A percentile compares a stretch with the other conserved stretches of the same genome.
Conservation (phyloP, 257 asterid species). For the Salvia miltiorrhiza region DNA sequence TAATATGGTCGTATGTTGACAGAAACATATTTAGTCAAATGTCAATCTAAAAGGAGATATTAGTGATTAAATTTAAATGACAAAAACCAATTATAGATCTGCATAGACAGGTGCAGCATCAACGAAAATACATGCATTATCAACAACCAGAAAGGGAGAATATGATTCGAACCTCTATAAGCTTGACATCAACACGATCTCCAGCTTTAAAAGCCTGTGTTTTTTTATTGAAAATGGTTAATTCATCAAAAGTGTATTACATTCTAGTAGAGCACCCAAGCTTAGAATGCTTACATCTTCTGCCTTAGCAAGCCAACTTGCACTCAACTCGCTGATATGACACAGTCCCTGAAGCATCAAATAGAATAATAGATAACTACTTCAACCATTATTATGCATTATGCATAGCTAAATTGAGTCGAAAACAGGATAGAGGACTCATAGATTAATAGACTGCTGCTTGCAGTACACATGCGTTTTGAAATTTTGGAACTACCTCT, state of each 20-base stretch:
- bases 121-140: constrained; percentile 1
- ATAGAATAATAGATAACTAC: neutral
- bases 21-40: neutral
- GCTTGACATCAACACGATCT: constrained; percentile 89
- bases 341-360: constrained; percentile 70
- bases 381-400: neutral
- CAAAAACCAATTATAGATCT: neutral
- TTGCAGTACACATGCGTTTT: constrained; percentile 13
- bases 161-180: constrained; percentile 69
- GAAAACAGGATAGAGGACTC: neutral
- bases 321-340: constrained; percentile 92
- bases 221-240: constrained; percentile 24
- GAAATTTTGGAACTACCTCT: constrained; percentile 54
- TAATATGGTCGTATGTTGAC: neutral
- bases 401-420: neutral
- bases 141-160: constrained; percentile 13
- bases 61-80: neutral
- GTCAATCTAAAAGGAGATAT: neutral
- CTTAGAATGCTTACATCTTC: constrained; percentile 71
- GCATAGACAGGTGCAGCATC: neutral
- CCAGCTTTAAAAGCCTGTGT: constrained; percentile 86
- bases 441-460: neutral
- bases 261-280: constrained; percentile 4
- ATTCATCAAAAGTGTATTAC: constrained; percentile 11
- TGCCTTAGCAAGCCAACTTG: constrained; percentile 87